Base-by-base conservation (phyloP, 106 monocot species). In the Dactylorhiza incarnata region DNA sequence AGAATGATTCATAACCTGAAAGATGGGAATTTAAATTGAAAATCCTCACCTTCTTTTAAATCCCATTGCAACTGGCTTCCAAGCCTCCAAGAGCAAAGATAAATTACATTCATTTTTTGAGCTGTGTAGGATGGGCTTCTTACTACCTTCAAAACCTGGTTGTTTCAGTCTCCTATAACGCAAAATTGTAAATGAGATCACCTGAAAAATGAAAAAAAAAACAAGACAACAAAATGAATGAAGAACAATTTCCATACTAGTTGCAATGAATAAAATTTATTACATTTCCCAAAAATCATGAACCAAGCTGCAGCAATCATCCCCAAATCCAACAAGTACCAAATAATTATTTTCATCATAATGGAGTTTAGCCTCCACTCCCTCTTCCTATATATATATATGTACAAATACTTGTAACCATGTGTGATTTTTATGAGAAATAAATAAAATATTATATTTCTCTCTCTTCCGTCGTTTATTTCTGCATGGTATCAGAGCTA, bases 1-100 rank as follows among this genome's bases (percentile, higher is more conserved):
- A 53, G 53, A 78, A 70, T 43, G 51, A 63, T 24, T 20, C 22
- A 63, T 63, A 11, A 24, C 10, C 63, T 63, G 1, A 26, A 63
- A 63, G 22, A 45, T 3, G 43, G 9, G 7, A 69, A 45, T 69
- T 69, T 17, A 45, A 46, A 9, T 69, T 17, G 69, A 45, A 45
- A 53, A 49, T 19, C 52, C 76, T 79, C 73, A 90, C 95, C 90
- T 90, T 85, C 81, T 86, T 78, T 95, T 92, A 71, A 90, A 95
- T 13, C 95, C 93, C 95, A 93, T 90, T n/a, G 92, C 90, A 66
- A 90, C 56, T 65, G 92, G 93, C 59, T 83, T 92, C 95, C 95
- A 95, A 14, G 95, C 83, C 63, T 93, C 93, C 83, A 90, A 75
- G 73, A 95, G 82, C 78, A 92, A 81, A 54, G 82, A 73, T 77